Base-by-base conservation (phyloP, 176 grass and related monocot species). In the Eleusine coracana region DNA sequence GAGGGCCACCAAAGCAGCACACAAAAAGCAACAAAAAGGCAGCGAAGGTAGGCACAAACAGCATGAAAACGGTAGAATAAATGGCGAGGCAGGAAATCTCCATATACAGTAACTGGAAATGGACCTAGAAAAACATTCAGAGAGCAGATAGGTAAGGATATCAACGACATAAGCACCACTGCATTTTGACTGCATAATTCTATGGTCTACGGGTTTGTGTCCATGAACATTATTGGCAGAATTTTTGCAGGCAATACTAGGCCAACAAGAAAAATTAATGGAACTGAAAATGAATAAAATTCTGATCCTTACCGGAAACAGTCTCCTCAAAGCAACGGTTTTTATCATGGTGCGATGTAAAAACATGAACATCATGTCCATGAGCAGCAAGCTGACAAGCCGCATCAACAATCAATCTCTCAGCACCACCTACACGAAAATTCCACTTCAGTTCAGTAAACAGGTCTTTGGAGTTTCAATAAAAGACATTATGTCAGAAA, bases 291-390 rank as follows among this genome's bases (percentile, higher is more conserved):
- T 20, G 20, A 10, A 74, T 25, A 59, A 54, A 50, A 18, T 34
- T 67, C 10, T 34, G 21, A 79, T 13, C 27, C 61, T 94, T 86
- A 97, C 95, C 92, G 14, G 92, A 88, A 79, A 97, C 50, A 69
- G 96, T 94, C 65, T 99, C 96, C 79, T 99, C 96, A 83, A 99
- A 99, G 61, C 96, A 99, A 45, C 83, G 82, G 10, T 76, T 96
- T 67, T 90, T 99, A 88, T 99, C 91, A 86, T 99, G 96, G 80
- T 99, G 88, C 62, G 96, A 89, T 80, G 96, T 96, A 81, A 99
- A 99, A 78, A 96, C 84, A 83, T 94, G 93, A 68, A 99, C 87
- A 85, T 84, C 59, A 21, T 96, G 96, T 17, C 91, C 91, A 78
- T 90, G 93, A 20, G 85, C 74, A 83, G 88, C 91, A 68, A 99